Evolutionary conservation across 192 early-diverging fungal species (phyloP).

Genomic region (Helicostylum pulchrum): DNA sequence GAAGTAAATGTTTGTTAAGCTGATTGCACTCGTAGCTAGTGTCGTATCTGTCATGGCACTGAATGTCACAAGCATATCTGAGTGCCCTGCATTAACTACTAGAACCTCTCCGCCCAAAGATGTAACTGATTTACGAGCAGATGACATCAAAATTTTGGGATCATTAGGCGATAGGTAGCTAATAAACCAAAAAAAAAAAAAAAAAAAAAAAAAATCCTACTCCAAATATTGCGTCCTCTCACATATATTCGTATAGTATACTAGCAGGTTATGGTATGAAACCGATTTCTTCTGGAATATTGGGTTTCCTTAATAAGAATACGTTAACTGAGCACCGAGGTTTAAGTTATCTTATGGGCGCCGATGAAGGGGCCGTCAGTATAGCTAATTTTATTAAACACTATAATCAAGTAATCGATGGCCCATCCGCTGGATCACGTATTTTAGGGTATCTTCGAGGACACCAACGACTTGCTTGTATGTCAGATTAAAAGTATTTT

Average conservation of each 20-base stretch:
- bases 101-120: constrained; percentile 30
- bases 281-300: constrained; percentile 24
- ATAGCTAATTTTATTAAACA: constrained; percentile 43
- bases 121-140: constrained; percentile 48
- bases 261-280: constrained; percentile 51
- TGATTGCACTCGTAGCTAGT: too few relatives aligned
- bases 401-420: constrained; percentile 39
- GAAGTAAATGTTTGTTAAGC: too few relatives aligned
- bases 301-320: constrained; percentile 24
- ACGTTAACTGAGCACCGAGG: constrained; percentile 46
- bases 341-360: constrained; percentile 46
- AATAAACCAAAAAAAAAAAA: not conserved
- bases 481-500: not conserved
- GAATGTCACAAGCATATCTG: constrained; percentile 11
- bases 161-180: constrained; percentile 46
- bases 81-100: constrained; percentile 43
- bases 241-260: constrained; percentile 29
- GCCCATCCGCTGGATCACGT: constrained; percentile 41
- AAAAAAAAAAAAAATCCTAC: too few relatives aligned
- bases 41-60: not conserved
- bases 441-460: too few relatives aligned
- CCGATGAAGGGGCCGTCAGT: constrained; percentile 36
- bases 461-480: not conserved
- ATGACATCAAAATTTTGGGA: constrained; percentile 52
- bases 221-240: too few relatives aligned